phyloP scores from a whole-genome alignment of 495 filamentous ascomycete genomes.

The Podospora fimiseda region DNA sequence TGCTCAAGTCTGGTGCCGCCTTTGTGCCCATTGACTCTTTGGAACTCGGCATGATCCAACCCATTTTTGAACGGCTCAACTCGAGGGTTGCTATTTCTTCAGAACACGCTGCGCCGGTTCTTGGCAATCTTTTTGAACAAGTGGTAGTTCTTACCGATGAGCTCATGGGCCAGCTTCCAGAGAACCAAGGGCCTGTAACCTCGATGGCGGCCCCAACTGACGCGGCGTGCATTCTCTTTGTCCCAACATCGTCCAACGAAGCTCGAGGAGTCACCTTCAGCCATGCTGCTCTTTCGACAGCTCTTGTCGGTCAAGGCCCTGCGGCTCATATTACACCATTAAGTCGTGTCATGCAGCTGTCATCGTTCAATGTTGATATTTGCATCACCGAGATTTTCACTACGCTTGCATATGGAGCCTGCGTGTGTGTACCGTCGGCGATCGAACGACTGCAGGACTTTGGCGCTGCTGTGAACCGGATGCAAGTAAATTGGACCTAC shows the following conservation, averaged over 20 bases:
- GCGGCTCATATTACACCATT: conserved; percentile 41
- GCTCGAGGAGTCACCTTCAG: conserved; percentile 39
- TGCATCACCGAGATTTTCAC: conserved; percentile 61
- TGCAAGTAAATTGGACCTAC: conserved; percentile 45
- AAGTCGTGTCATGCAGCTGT: conserved; percentile 59
- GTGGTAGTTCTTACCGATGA: conserved; percentile 31
- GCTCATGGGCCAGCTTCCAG: conserved; percentile 18
- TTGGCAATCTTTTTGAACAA: conserved; percentile 32
- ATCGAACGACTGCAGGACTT: conserved; percentile 32
- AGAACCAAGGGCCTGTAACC: conserved; percentile 27
- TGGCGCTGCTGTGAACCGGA: conserved; percentile 35
- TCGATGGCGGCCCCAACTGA: conserved; percentile 34
- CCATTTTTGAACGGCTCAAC: conserved; percentile 35
- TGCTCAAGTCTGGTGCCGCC: conserved; percentile 40
- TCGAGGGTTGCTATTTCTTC: conserved; percentile 36
- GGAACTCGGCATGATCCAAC: conserved; percentile 34
- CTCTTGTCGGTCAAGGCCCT: conserved; percentile 42
- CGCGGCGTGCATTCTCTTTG: conserved; percentile 40
- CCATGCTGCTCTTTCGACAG: conserved; percentile 38
- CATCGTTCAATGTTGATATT: conserved; percentile 63
- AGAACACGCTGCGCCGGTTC: conserved; percentile 27
- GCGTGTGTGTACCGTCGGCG: conserved; percentile 44
- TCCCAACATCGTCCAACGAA: conserved; percentile 25
- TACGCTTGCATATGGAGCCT: conserved; percentile 50
- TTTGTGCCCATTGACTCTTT: conserved; percentile 40